phyloP scores from a whole-genome alignment of 805 yeast genomes.

The Candida quercuum region DNA sequence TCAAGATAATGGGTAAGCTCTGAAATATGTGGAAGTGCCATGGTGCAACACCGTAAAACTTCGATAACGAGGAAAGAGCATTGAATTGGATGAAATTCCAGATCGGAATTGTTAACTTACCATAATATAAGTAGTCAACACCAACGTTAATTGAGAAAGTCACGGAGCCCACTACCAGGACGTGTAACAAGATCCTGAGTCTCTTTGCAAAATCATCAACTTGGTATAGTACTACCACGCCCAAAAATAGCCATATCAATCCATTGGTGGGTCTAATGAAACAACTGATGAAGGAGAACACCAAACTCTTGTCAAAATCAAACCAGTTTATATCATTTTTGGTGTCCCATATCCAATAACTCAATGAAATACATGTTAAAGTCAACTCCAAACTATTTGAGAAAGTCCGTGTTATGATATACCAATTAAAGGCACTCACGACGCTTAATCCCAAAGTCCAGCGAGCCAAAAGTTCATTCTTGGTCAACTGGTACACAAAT shows the following conservation, averaged over 20 bases:
- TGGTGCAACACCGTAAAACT: slow-evolving; percentile 81
- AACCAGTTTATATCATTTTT: slow-evolving; percentile 14
- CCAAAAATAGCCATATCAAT: slow-evolving; percentile 68
- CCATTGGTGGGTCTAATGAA: slow-evolving; percentile 82
- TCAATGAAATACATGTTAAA: slow-evolving; percentile 60
- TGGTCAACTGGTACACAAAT: slow-evolving; percentile 36
- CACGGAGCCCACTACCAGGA: slow-evolving; percentile 17
- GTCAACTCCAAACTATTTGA: slow-evolving; percentile 78
- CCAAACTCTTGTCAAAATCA: slow-evolving; percentile 32
- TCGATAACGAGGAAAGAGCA: slow-evolving; percentile 62
- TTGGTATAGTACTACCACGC: slow-evolving; percentile 24
- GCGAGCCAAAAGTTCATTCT: slow-evolving; percentile 31
- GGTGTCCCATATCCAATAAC: slow-evolving; percentile 71
- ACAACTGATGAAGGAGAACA: slow-evolving; percentile 56
- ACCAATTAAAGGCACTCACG: slow-evolving; percentile 77
- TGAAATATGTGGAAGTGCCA: slow-evolving; percentile 82
- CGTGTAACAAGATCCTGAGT: slow-evolving; percentile 16
- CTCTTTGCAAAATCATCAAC: slow-evolving; percentile 5
- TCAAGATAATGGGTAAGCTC: slow-evolving; percentile 71
- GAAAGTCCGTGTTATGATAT: slow-evolving; percentile 73
- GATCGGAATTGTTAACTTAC: slow-evolving; percentile 52
- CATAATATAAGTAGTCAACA: slow-evolving; percentile 61
- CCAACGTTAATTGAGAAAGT: slow-evolving; percentile 33
- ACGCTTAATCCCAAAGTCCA: slow-evolving; percentile 46
- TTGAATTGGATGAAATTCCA: slow-evolving; percentile 73